A percentile compares a stretch with the other conserved stretches of the same genome.
These are phyloP conservation scores for Colletotrichum tofieldiae DNA, from an alignment of 2,329 filamentous ascomycete genomes.

Conservation along the genomic window DNA sequence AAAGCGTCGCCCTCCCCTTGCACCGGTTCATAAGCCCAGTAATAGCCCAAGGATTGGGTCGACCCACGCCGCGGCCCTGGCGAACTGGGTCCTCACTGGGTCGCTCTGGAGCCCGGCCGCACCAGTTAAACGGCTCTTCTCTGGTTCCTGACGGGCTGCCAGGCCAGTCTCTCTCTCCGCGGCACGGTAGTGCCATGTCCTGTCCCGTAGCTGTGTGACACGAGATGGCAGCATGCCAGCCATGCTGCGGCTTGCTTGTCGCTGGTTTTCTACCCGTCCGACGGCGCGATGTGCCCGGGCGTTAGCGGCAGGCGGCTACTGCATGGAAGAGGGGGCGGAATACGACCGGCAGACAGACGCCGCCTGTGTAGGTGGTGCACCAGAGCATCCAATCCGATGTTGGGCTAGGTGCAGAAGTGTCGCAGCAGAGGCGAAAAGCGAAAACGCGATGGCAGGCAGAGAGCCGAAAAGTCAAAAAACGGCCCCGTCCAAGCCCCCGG, in stretches of 20 bases:
- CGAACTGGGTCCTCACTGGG: conserved; percentile 26
- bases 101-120: background rate
- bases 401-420: background rate
- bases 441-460: background rate
- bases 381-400: background rate
- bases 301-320: conserved; percentile 17
- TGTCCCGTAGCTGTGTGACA: background rate
- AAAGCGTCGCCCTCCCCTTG: conserved; percentile 15
- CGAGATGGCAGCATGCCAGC: conserved; percentile 1
- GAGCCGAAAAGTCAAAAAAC: conserved; percentile 2
- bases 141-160: background rate
- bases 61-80: conserved; percentile 36
- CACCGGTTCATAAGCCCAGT: conserved; percentile 33
- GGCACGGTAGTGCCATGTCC: background rate
- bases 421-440: background rate
- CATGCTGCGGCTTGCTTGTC: conserved; percentile 15
- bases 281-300: background rate
- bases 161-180: background rate
- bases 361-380: background rate
- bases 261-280: background rate
- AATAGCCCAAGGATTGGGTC: conserved; percentile 38
- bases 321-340: conserved; percentile 11
- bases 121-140: conserved; percentile 2
- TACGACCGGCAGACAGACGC: background rate
- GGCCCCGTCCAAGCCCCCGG: conserved; percentile 25